Percentiles rank a stretch among this genome's conserved stretches.
Conservation (phyloP, 192 early-diverging fungal genomes). For the Umbelopsis vinacea region DNA sequence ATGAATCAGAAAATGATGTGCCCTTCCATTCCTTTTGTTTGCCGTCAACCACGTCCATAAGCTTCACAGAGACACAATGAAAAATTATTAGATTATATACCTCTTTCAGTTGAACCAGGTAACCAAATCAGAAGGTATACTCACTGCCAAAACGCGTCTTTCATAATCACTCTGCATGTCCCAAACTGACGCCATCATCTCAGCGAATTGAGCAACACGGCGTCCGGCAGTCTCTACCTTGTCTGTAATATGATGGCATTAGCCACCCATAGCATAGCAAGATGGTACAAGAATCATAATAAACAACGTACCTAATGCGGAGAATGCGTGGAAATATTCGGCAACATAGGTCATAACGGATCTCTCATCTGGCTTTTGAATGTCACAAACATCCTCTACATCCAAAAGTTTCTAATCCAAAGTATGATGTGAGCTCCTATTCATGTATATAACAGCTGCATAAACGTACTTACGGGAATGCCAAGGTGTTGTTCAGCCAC, state of each 20-base stretch:
- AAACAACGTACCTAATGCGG: slow-evolving; percentile 63
- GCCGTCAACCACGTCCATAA: slow-evolving; percentile 71
- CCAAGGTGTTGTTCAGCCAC: slow-evolving; percentile 89
- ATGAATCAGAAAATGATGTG: slow-evolving; percentile 66
- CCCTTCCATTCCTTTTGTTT: slow-evolving; percentile 71
- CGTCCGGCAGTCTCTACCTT: slow-evolving; percentile 89
- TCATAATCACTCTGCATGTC: slow-evolving; percentile 96
- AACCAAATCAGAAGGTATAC: neutral
- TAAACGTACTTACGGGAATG: slow-evolving; percentile 69
- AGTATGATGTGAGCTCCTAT: neutral
- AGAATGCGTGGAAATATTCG: slow-evolving; percentile 98
- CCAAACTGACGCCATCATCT: slow-evolving; percentile 87
- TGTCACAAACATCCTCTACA: slow-evolving; percentile 95
- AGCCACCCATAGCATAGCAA: neutral
- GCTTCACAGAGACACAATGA: slow-evolving; percentile 29
- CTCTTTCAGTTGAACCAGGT: neutral
- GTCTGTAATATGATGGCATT: slow-evolving; percentile 44
- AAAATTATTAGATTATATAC: neutral
- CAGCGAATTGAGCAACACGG: slow-evolving; percentile 90
- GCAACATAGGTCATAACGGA: slow-evolving; percentile 99
- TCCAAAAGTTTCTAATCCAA: slow-evolving; percentile 75
- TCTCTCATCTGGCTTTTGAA: slow-evolving; percentile 91
- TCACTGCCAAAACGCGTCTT: slow-evolving; percentile 68
- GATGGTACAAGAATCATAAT: neutral
- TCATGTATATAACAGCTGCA: neutral